A percentile compares a stretch with the other conserved stretches of the same genome.
These are phyloP conservation scores for Adansonia madagascariensis DNA, from an alignment of 441 rosid genomes.

Conservation along the genomic window DNA sequence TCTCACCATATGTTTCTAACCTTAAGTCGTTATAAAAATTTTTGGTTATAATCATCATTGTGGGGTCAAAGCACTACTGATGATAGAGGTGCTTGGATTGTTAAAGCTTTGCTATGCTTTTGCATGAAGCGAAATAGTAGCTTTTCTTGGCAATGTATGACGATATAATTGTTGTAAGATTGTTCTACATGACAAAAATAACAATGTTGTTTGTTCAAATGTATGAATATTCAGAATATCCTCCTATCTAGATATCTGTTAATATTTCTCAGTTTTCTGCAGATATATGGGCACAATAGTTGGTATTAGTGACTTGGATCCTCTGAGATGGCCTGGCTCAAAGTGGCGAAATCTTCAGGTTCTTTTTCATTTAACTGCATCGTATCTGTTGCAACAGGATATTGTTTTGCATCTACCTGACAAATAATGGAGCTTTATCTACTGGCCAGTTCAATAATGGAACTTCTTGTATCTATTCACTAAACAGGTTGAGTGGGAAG, in stretches of 20 bases:
- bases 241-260: neutral
- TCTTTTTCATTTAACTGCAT: neutral
- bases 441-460: neutral
- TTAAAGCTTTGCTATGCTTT: neutral
- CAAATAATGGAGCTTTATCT: neutral
- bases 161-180: neutral
- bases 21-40: neutral
- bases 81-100: neutral
- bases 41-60: slow-evolving; percentile 12
- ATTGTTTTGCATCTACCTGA: neutral
- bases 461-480: neutral
- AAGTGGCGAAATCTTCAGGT: slow-evolving; percentile 99
- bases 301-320: slow-evolving; percentile 84
- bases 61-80: neutral
- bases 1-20: slow-evolving; percentile 7
- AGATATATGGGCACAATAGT: slow-evolving; percentile 95
- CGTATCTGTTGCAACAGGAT: neutral
- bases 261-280: slow-evolving; percentile 25
- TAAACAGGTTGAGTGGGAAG: slow-evolving; percentile 94
- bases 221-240: neutral
- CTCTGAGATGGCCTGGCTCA: slow-evolving; percentile 90
- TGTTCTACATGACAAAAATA: neutral
- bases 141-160: neutral
- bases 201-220: neutral
- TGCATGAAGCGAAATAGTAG: neutral